These are phyloP conservation scores for Iberis amara DNA, from an alignment of 441 rosid genomes.

Conservation along the genomic window DNA sequence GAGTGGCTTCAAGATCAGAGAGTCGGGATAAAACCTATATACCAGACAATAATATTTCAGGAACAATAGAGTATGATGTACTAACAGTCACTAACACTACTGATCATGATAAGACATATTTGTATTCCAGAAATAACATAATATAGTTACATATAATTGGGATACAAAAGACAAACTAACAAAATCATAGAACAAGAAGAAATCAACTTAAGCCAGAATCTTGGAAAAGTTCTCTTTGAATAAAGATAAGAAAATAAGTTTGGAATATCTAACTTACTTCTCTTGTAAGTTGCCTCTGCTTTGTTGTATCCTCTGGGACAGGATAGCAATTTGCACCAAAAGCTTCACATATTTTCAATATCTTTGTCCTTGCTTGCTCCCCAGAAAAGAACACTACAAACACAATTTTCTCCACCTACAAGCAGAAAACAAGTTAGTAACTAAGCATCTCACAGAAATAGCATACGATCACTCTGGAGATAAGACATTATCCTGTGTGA, in stretches of 20 bases:
- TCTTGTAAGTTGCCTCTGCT: constrained; percentile 81
- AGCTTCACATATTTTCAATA: constrained; percentile 87
- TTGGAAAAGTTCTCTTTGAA: background rate
- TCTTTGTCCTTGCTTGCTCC: constrained; percentile 86
- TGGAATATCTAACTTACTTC: constrained; percentile 51
- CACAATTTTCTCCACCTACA: constrained; percentile 78
- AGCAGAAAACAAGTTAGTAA: constrained; percentile 18
- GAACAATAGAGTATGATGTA: constrained; percentile 7
- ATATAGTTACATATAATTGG: constrained; percentile 3
- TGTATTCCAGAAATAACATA: constrained; percentile 2
- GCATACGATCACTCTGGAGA: background rate
- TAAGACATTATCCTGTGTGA: background rate
- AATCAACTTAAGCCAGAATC: constrained; percentile 11
- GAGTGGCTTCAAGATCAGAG: constrained; percentile 90
- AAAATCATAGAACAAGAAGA: background rate
- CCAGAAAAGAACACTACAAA: constrained; percentile 93
- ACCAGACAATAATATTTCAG: constrained; percentile 26
- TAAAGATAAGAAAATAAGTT: background rate
- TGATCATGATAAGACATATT: constrained; percentile 14
- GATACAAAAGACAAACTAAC: constrained; percentile 1
- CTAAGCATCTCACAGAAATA: constrained; percentile 17
- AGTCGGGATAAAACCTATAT: constrained; percentile 78
- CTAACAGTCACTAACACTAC: constrained; percentile 17
- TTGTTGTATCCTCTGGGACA: constrained; percentile 76
- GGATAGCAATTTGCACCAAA: constrained; percentile 95